phyloP scores from a whole-genome alignment of 2,329 filamentous ascomycete species.

The Metarhizium rileyi region DNA sequence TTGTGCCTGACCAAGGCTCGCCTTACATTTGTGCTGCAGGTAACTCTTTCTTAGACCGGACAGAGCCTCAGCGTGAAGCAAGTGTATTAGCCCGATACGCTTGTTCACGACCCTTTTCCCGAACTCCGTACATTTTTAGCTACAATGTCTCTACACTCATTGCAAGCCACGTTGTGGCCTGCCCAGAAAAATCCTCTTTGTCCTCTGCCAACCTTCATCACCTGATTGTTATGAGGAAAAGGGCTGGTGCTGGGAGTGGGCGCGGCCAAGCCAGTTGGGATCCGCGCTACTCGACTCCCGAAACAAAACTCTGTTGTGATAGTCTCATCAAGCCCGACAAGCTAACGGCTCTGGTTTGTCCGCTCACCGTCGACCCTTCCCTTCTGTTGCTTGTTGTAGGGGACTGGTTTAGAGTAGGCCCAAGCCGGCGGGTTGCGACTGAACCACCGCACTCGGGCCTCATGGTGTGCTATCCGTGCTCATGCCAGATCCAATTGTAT shows the following conservation, averaged over 20 bases:
- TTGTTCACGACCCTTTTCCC: neutral
- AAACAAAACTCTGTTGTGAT: constrained; percentile 1
- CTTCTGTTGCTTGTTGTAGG: neutral
- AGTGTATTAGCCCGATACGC: too few species aligned
- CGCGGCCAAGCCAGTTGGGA: neutral
- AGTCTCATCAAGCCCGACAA: neutral
- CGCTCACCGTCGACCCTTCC: neutral
- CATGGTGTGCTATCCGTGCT: constrained; percentile 4
- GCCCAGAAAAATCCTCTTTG: neutral
- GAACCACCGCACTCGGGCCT: constrained; percentile 5
- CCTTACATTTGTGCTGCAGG: neutral
- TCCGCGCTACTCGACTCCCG: neutral
- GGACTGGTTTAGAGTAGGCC: neutral
- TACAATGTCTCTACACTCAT: neutral
- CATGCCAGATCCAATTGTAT: constrained; percentile 3
- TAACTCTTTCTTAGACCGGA: neutral
- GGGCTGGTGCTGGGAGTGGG: neutral
- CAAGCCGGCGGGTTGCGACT: constrained; percentile 3
- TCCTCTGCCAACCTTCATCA: neutral
- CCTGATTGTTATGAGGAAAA: neutral
- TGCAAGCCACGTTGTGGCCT: constrained; percentile 2
- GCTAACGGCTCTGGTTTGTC: neutral
- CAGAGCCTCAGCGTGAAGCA: neutral
- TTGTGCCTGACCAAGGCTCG: neutral
- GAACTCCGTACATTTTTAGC: neutral